phyloP scores from a whole-genome alignment of 2,329 filamentous ascomycete genomes.

The Verticillium zaregamsianum region DNA sequence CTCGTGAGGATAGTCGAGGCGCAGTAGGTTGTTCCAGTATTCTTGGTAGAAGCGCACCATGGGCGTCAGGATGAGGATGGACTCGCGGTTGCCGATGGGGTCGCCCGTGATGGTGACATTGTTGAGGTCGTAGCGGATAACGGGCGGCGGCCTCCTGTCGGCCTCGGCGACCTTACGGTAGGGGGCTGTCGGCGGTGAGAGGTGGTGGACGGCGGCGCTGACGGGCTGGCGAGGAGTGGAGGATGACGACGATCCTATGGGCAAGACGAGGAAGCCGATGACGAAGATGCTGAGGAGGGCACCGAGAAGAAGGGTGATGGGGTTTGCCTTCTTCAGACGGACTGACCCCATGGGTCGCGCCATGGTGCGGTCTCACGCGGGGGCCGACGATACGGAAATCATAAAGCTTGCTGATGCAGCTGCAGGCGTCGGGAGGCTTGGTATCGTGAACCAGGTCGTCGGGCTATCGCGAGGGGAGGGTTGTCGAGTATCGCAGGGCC shows the following conservation, averaged over 20 bases:
- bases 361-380: slow-evolving; percentile 28
- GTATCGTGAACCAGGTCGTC: neutral
- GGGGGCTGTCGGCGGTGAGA: slow-evolving; percentile 38
- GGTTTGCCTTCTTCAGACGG: slow-evolving; percentile 76
- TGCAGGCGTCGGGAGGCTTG: neutral
- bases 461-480: neutral
- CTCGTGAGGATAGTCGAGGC: slow-evolving; percentile 84
- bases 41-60: slow-evolving; percentile 88
- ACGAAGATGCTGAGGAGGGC: slow-evolving; percentile 68
- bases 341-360: slow-evolving; percentile 57
- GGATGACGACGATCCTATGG: slow-evolving; percentile 43
- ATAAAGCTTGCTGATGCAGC: neutral
- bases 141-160: slow-evolving; percentile 67
- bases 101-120: slow-evolving; percentile 79
- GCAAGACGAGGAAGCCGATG: slow-evolving; percentile 58
- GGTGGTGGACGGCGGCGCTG: slow-evolving; percentile 38
- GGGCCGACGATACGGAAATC: neutral
- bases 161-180: slow-evolving; percentile 45
- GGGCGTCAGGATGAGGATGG: slow-evolving; percentile 86
- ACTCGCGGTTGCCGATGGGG: slow-evolving; percentile 76
- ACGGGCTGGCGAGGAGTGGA: slow-evolving; percentile 43
- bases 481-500: neutral
- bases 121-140: slow-evolving; percentile 92
- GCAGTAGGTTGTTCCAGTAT: slow-evolving; percentile 92
- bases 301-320: slow-evolving; percentile 70